Conservation (phyloP, 805 yeast genomes). For the Zygotorulaspora danielsina region DNA sequence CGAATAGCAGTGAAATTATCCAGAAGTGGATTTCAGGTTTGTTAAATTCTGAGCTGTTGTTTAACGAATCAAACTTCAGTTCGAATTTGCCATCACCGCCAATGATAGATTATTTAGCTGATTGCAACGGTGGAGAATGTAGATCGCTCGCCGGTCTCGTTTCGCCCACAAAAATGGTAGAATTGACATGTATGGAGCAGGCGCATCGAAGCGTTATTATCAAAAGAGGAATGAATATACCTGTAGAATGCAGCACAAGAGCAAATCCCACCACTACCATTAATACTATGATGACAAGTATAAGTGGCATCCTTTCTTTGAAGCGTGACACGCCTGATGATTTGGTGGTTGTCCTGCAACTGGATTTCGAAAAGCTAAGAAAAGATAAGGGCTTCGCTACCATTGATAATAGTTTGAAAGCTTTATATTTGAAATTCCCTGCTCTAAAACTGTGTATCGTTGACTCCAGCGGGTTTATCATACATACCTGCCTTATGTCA, state of each 20-base stretch:
- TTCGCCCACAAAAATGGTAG: constrained; percentile 19
- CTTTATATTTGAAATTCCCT: constrained; percentile 20
- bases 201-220: constrained; percentile 22
- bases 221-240: constrained; percentile 20
- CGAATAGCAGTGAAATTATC: constrained; percentile 30
- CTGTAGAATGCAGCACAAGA: neutral
- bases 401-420: constrained; percentile 26
- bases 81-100: constrained; percentile 32
- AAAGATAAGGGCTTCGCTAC: constrained; percentile 9
- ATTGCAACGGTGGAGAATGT: constrained; percentile 6
- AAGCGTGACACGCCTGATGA: constrained; percentile 28
- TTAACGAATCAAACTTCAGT: constrained; percentile 31
- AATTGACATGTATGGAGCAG: constrained; percentile 17
- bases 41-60: constrained; percentile 33
- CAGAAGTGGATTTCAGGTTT: constrained; percentile 43
- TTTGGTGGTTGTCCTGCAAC: constrained; percentile 29
- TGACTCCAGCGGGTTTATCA: constrained; percentile 19
- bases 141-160: constrained; percentile 22
- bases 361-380: constrained; percentile 21
- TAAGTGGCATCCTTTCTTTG: constrained; percentile 30
- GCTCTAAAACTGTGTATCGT: constrained; percentile 22
- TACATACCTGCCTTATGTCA: constrained; percentile 8
- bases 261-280: constrained; percentile 14
- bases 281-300: constrained; percentile 24
- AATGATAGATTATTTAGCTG: constrained; percentile 12